Base-by-base conservation (phyloP, 1,139 yeast genomes). In the Pichia sp. region DNA sequence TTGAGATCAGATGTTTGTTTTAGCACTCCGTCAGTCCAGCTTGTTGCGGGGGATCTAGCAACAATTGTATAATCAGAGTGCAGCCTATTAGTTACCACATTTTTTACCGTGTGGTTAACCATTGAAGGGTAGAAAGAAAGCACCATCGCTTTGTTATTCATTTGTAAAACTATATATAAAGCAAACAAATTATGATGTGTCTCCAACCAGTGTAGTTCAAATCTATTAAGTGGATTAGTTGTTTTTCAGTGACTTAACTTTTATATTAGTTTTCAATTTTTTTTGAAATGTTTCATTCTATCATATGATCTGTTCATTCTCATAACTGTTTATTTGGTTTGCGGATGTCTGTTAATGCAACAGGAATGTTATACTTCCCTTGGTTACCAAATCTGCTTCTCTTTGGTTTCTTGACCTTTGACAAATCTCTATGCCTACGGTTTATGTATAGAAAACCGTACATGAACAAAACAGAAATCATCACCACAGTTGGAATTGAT, bases 401-500 rank as follows among this genome's bases (percentile, higher is more conserved):
- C 69, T 81, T 79, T 57, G 78, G 78, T 45, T 67, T 68, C 51
- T 72, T 74, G 40, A 79, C 64, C 41, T 65, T 70, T 4, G 78
- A 69, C 49, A 79, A 69, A 60, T 79, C 83, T 63, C 81, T 73
- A 61, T 81, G 85, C 55, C 77, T 72, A 59, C 73, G 75, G 65
- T 84, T 87, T 54, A 78, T 57, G 62, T 72, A 74, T 11, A 85
- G 76, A 67, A 87, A 85, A 56, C 82, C 62, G 66, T 85, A 86
- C 86, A 86, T 83, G 46, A 76, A 74, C 47, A 84, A 72, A 2
- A 79, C 83, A 26, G 84, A 79, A 32, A 87, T 61, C n/a, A 82
- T 70, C 34, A 87, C 89, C 55, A 79, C 75, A 0, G 88, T 79
- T n/a, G 96, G 96, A 67, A 87, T 78, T 8, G 87, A 75, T 72